These are phyloP conservation scores for Kwoniella shivajii DNA, from an alignment of 1,284 basidiomycete genomes.

Conservation along the genomic window DNA sequence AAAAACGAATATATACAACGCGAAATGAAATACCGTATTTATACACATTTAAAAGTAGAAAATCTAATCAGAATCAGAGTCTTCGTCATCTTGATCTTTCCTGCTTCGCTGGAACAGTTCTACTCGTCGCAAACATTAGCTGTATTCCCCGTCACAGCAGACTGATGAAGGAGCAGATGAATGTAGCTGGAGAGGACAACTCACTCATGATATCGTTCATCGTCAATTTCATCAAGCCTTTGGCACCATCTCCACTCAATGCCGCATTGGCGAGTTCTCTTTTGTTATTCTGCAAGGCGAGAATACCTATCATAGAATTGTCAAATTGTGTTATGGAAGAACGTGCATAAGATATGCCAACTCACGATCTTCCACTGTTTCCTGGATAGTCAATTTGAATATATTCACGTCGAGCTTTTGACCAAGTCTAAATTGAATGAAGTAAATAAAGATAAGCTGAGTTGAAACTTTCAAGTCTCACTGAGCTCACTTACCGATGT, in stretches of 20 bases:
- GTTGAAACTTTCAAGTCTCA: background rate
- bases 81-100: slow-evolving; percentile 8
- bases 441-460: slow-evolving; percentile 2
- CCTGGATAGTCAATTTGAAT: slow-evolving; percentile 86
- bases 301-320: slow-evolving; percentile 36
- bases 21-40: background rate
- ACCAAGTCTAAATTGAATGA: slow-evolving; percentile 60
- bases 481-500: slow-evolving; percentile 63
- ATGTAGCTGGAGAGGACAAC: slow-evolving; percentile 8
- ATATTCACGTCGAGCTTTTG: slow-evolving; percentile 86
- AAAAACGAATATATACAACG: too few species aligned
- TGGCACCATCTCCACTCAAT: slow-evolving; percentile 82
- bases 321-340: background rate
- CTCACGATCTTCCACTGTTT: slow-evolving; percentile 82
- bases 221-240: slow-evolving; percentile 74
- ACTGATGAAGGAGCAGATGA: background rate
- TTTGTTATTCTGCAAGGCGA: slow-evolving; percentile 84
- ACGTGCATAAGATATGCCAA: too few species aligned
- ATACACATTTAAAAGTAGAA: background rate
- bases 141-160: too few species aligned
- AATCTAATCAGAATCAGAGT: slow-evolving; percentile 9
- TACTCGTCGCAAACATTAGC: too few species aligned
- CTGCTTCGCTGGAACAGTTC: slow-evolving; percentile 16
- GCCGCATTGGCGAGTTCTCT: slow-evolving; percentile 80
- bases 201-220: slow-evolving; percentile 75